phyloP scores from a whole-genome alignment of 352 stramenopile genomes.

The Globisporangium cystogenes region DNA sequence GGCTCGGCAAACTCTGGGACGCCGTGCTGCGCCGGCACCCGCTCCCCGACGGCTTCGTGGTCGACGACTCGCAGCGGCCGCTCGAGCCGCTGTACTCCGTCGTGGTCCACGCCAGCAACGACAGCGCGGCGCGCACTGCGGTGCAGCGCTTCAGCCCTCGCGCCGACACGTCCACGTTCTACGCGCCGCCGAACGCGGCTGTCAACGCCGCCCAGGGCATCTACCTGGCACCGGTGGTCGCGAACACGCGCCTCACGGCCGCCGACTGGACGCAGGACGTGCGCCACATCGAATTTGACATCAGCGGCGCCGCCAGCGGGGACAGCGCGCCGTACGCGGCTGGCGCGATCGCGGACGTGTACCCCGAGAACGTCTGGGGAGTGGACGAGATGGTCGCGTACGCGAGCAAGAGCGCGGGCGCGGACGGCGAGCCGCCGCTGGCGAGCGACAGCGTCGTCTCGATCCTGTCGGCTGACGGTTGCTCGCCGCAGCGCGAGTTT shows the following conservation, averaged over 20 bases:
- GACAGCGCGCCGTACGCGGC: constrained; percentile 30
- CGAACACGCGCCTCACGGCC: constrained; percentile 62
- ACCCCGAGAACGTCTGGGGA: constrained; percentile 69
- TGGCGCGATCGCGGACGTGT: constrained; percentile 71
- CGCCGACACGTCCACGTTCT: constrained; percentile 43
- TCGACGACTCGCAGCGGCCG: constrained; percentile 62
- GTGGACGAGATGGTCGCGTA: constrained; percentile 68
- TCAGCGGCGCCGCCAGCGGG: constrained; percentile 12
- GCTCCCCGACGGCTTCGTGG: constrained; percentile 38
- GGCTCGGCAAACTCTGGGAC: constrained; percentile 71
- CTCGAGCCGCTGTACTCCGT: constrained; percentile 48
- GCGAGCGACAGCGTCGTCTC: constrained; percentile 33
- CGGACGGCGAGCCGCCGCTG: background rate
- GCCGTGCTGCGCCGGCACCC: constrained; percentile 42
- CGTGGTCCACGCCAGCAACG: constrained; percentile 12
- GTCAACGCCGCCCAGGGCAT: constrained; percentile 40
- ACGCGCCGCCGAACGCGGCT: constrained; percentile 38
- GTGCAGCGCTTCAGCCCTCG: constrained; percentile 20
- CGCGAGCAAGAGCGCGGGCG: constrained; percentile 5
- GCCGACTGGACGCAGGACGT: constrained; percentile 80
- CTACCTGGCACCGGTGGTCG: constrained; percentile 40
- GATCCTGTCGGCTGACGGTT: constrained; percentile 39
- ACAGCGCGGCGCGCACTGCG: background rate
- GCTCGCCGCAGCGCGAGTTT: constrained; percentile 35
- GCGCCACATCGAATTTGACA: constrained; percentile 68